A percentile compares a stretch with the other conserved stretches of the same genome.
phyloP scores from a whole-genome alignment of 176 grass and related monocot species.

The Saccharum officinarum region DNA sequence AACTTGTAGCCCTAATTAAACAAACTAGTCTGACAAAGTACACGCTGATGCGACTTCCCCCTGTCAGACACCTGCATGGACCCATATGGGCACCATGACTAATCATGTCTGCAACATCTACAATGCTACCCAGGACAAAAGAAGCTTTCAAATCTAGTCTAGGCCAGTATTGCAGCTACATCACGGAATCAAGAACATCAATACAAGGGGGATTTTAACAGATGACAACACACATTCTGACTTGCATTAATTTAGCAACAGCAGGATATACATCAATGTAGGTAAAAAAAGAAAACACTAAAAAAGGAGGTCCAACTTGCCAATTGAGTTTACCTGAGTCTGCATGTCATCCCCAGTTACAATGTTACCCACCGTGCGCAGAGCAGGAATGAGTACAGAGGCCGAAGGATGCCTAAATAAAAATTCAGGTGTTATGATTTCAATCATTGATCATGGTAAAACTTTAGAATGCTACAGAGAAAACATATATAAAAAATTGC shows the following conservation, averaged over 20 bases:
- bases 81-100: neutral
- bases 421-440: slow-evolving; percentile 24
- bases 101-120: too few species aligned
- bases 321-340: slow-evolving; percentile 68
- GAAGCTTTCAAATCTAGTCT: neutral
- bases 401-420: slow-evolving; percentile 78
- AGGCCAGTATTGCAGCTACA: neutral
- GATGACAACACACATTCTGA: neutral
- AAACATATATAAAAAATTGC: neutral
- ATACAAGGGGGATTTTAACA: neutral
- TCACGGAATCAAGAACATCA: neutral
- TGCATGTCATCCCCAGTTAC: slow-evolving; percentile 97
- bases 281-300: neutral
- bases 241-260: slow-evolving; percentile 9
- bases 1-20: neutral
- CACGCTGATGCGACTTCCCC: neutral
- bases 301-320: neutral
- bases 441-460: neutral
- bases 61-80: neutral
- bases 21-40: neutral
- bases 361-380: slow-evolving; percentile 90
- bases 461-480: neutral
- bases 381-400: slow-evolving; percentile 89
- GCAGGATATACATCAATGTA: neutral
- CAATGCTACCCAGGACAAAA: neutral